Base-by-base conservation (phyloP, 1,139 yeast genomes). In the Casaregolazyma lundiana region DNA sequence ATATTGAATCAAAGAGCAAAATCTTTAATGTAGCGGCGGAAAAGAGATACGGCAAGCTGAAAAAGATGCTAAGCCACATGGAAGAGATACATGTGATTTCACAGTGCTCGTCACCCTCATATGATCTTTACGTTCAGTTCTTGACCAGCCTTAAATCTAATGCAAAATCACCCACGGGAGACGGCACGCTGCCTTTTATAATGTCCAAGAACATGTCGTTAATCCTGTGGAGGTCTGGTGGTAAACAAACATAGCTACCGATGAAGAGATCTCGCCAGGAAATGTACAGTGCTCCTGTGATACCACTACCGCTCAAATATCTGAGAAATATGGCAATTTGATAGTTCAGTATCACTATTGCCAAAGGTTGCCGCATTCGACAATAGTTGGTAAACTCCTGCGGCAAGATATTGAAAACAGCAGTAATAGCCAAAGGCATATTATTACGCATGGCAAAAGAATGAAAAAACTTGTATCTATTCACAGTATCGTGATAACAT, bases 351-450 rank as follows among this genome's bases (percentile, higher is more conserved):
- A 40, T 32, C 22, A 40, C 29, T 6, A 40, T 24, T 13, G 37
- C 43, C n/a, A 40, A 29, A 6, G 43, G 43, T 30, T 37, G 24
- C 30, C 37, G 24, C 29, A 40, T 18, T 4, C 43, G 36, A 21
- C 43, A 40, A 13, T 30, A 40, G 19, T 40, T 26, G 6, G 26
- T n/a, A 22, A 40, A 40, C 18, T 17, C 29, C 13, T 7, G 13
- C 7, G 37, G 16, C 18, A 35, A 26, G 37, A 40, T 40, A 13
- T 32, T 40, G 20, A 40, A 40, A 5, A 32, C 37, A 26, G 30
- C 37, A 13, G 37, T 29, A 15, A 40, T 9, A 8, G 43, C 43
- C 16, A 40, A 17, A 19, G 21, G 26, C 2, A 16, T 18, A 4
- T 20, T 19, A 24, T 21, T 20, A 4, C 9, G 2, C 3, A 7